Evolutionary conservation across 1,284 basidiomycete genomes (phyloP).

Genomic region (Trichosporon ovoides): DNA sequence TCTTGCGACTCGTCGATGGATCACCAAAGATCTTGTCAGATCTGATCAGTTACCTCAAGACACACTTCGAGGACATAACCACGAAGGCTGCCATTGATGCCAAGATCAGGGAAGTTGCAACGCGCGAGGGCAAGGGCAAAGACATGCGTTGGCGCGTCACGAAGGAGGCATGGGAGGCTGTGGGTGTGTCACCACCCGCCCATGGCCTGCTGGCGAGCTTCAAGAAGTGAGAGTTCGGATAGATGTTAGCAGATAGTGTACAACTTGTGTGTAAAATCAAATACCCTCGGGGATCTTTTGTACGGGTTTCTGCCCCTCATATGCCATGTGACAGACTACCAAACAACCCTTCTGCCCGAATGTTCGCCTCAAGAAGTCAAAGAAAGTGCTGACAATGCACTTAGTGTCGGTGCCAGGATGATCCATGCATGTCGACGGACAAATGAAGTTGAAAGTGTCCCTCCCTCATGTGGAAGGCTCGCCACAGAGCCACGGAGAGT

Average conservation of each 20-base stretch:
- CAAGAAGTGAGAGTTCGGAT: neutral
- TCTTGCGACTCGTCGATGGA: conserved; percentile 38
- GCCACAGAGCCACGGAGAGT: conserved; percentile 2
- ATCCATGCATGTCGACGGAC: no score
- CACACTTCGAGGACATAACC: conserved; percentile 35
- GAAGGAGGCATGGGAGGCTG: conserved; percentile 24
- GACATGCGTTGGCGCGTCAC: conserved; percentile 41
- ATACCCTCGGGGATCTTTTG: neutral
- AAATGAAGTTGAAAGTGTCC: no score
- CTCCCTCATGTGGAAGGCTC: neutral
- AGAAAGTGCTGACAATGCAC: no score
- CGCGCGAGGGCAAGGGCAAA: conserved; percentile 37
- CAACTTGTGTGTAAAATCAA: conserved; percentile 1
- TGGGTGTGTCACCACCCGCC: conserved; percentile 7
- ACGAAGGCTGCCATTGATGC: conserved; percentile 46
- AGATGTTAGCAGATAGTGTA: neutral
- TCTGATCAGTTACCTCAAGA: conserved; percentile 35
- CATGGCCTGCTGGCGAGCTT: neutral
- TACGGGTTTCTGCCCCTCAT: no score
- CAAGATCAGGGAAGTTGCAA: conserved; percentile 43
- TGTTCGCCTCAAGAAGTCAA: no score
- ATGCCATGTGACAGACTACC: no score
- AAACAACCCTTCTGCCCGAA: no score
- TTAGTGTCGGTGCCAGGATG: no score
- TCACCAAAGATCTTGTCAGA: conserved; percentile 37